Percentiles rank a stretch among this genome's conserved stretches.
These are phyloP conservation scores for Tetrapisispora nanseiensis DNA, from an alignment of 805 yeast genomes.

Conservation along the genomic window DNA sequence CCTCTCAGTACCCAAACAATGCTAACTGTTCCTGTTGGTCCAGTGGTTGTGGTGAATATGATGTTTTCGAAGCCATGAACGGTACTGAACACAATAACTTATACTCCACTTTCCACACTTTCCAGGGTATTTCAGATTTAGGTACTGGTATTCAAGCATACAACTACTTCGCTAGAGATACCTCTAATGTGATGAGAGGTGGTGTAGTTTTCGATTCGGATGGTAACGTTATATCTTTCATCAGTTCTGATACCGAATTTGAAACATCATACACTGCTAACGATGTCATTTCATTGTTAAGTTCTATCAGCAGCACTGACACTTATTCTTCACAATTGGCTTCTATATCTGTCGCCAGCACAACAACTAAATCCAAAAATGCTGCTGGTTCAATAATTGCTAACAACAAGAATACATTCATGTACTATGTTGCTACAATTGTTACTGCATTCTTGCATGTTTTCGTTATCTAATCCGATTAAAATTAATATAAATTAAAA, in stretches of 20 bases:
- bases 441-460: conserved; percentile 18
- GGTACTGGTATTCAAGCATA: conserved; percentile 46
- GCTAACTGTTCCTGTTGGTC: conserved; percentile 67
- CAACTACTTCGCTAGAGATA: conserved; percentile 48
- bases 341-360: conserved; percentile 30
- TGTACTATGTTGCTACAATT: conserved; percentile 21
- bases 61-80: conserved; percentile 66
- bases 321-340: conserved; percentile 23
- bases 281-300: conserved; percentile 38
- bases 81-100: conserved; percentile 44
- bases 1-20: conserved; percentile 54
- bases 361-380: conserved; percentile 20
- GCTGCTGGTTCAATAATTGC: conserved; percentile 11
- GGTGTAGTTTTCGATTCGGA: conserved; percentile 59
- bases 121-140: conserved; percentile 53
- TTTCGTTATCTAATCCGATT: conserved; percentile 13
- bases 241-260: conserved; percentile 43
- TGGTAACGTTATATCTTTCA: conserved; percentile 50
- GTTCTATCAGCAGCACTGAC: neutral
- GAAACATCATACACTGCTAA: conserved; percentile 35
- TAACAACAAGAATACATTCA: conserved; percentile 13
- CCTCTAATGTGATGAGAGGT: conserved; percentile 45
- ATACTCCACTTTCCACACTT: conserved; percentile 64
- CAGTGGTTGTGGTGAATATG: conserved; percentile 73
- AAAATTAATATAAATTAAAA: too few species aligned